Evolutionary conservation across 768 basidiomycete genomes (phyloP), one percentile per base, ranked within the genome.

Genomic region (Termitomyces sp.): DNA sequence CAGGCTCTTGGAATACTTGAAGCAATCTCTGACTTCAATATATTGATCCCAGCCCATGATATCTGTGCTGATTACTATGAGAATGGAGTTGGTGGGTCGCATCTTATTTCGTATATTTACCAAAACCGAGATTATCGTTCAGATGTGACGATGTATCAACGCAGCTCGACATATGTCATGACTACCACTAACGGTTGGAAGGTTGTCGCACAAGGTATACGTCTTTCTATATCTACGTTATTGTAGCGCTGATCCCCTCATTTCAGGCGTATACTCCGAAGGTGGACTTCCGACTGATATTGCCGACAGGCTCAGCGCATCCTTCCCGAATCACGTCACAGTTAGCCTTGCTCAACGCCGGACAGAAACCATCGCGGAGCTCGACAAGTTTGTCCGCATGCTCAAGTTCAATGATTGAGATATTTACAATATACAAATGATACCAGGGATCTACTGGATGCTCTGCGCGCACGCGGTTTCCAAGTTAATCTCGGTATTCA

Each of bases 141-240:
- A 83, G 83, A 83, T 58, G 79, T 83, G 7, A 83, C 82, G 0
- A 80, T 85, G 73, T 77, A 72, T 61, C 86, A 89, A 68, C 76
- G 86, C 25, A 75, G 78, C 47, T 75, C 82, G 14, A 65, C 65
- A 1, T 62, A 66, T 51, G 51, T 68, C 27, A 66, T 68, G 66
- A 37, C 63, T 0, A 57, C 52, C 23, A 54, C 56, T 42, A 60
- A 60, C 21, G 66, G 61, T 3, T 63, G 61, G 62, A 52, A 61
- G 35, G 59, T 64, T 9, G 44, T 64, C 11, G 51, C 74, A 27
- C 66, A 61, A 42, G 73, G 67, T 65, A 41, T 53, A 45, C 46
- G n/a, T 21, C 37, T 37, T 40, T 23, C 10, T 17, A 12, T 2
- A 6, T 31, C 21, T 37, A 54, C 17, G 11, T 41, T 21, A 40